A percentile compares a stretch with the other conserved stretches of the same genome.
Conservation (phyloP, 352 stramenopile species). For the Phytophthora cryptogea region DNA sequence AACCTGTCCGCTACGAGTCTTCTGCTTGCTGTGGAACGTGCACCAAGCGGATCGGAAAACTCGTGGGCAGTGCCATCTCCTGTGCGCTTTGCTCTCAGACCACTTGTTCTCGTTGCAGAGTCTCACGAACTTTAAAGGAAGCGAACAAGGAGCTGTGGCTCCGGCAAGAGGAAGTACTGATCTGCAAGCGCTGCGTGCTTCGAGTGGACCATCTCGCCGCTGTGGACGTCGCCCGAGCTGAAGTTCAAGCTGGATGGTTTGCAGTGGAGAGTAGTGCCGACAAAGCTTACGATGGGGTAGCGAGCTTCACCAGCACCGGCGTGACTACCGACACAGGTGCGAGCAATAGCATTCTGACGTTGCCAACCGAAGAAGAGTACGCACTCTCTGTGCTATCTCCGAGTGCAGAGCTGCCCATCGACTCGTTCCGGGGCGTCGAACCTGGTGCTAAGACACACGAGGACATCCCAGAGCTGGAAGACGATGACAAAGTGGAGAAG, state of each 20-base stretch:
- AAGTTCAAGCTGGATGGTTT: constrained; percentile 26
- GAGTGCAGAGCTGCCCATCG: constrained; percentile 25
- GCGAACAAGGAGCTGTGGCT: constrained; percentile 29
- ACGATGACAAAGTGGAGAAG: constrained; percentile 7
- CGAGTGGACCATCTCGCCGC: constrained; percentile 27
- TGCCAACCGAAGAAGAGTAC: constrained; percentile 23
- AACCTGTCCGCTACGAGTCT: not conserved
- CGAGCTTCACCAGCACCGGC: constrained; percentile 22
- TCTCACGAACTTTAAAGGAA: constrained; percentile 36
- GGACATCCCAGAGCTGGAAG: constrained; percentile 3
- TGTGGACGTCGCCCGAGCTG: constrained; percentile 30
- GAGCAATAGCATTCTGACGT: constrained; percentile 13
- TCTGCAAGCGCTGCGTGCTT: constrained; percentile 39
- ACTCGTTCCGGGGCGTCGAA: constrained; percentile 32
- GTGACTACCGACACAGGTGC: constrained; percentile 30
- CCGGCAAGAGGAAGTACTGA: constrained; percentile 33
- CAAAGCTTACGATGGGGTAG: not conserved
- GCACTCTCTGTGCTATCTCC: constrained; percentile 29
- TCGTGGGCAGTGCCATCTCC: constrained; percentile 10
- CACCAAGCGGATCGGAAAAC: constrained; percentile 23
- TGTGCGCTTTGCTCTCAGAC: constrained; percentile 26
- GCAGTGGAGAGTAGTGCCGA: not conserved
- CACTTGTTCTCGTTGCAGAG: constrained; percentile 33
- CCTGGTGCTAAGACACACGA: not conserved
- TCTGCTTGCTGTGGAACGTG: constrained; percentile 29